Evolutionary conservation across 129 eudicot species (phyloP).

Genomic region (Sambucus nigra): DNA sequence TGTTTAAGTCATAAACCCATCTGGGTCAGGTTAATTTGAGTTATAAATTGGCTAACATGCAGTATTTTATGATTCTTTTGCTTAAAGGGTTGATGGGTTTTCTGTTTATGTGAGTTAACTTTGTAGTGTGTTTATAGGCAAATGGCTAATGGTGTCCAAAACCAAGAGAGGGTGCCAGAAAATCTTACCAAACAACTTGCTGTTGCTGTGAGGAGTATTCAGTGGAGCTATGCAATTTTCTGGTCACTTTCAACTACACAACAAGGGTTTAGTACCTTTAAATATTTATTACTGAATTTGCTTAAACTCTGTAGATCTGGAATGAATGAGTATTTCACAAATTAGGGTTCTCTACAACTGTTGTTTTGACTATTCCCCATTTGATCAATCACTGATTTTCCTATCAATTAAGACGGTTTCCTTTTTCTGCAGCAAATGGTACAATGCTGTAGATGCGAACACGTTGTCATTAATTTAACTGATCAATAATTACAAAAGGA

Average conservation of each 20-base stretch:
- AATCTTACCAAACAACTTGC: not conserved
- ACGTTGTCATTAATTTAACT: no score
- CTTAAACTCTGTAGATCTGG: not conserved
- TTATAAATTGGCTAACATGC: not conserved
- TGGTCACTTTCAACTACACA: constrained; percentile 1
- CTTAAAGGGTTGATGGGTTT: not conserved
- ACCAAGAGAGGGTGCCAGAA: constrained; percentile 4
- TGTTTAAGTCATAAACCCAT: not conserved
- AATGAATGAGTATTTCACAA: not conserved
- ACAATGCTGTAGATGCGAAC: no score
- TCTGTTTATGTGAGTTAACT: not conserved
- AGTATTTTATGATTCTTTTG: not conserved
- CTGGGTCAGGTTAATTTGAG: not conserved
- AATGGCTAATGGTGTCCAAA: not conserved
- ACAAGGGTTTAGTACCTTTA: not conserved
- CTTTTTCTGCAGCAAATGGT: no score
- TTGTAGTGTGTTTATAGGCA: not conserved
- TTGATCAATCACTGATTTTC: not conserved
- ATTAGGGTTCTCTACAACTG: not conserved
- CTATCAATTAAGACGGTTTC: not conserved
- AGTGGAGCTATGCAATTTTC: constrained; percentile 4
- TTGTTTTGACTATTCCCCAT: not conserved
- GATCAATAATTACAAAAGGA: no score
- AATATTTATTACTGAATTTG: not conserved
- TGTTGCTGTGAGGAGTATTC: constrained; percentile 2